These are phyloP conservation scores for Pseudogymnoascus sp. DNA, from an alignment of 2,329 filamentous ascomycete genomes.

Conservation along the genomic window DNA sequence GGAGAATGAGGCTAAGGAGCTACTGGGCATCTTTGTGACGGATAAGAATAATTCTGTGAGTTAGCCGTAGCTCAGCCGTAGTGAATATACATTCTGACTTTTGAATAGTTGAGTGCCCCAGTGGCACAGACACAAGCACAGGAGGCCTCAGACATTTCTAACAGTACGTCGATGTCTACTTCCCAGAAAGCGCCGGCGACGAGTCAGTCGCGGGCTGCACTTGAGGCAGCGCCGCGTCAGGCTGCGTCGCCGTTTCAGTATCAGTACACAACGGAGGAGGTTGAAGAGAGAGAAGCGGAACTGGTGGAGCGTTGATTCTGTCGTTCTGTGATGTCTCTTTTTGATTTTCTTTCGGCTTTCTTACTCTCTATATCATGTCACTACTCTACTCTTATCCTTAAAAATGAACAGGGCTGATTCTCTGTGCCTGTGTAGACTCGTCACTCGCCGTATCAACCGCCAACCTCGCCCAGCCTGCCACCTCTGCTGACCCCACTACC, in stretches of 20 bases:
- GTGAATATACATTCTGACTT: conserved; percentile 1
- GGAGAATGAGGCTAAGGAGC: conserved; percentile 22
- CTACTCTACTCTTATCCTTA: conserved; percentile 10
- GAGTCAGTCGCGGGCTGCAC: conserved; percentile 12
- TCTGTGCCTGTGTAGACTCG: conserved; percentile 25
- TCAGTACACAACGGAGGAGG: conserved; percentile 15
- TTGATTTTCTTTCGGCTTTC: background rate
- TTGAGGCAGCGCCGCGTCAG: conserved; percentile 16
- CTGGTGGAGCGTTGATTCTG: conserved; percentile 16
- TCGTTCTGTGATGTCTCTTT: background rate
- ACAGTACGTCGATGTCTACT: background rate
- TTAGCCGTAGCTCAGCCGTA: background rate
- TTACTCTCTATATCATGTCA: background rate
- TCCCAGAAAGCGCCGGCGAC: background rate
- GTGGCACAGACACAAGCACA: background rate
- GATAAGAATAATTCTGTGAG: conserved; percentile 12
- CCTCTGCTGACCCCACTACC: conserved; percentile 9
- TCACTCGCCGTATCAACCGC: conserved; percentile 22
- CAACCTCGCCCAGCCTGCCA: conserved; percentile 21
- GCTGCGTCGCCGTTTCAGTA: background rate
- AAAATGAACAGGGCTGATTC: conserved; percentile 25
- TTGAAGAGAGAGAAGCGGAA: conserved; percentile 22
- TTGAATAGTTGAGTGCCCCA: background rate
- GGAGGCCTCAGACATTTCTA: background rate
- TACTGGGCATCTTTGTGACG: conserved; percentile 17